Conservation (phyloP, 1,284 basidiomycete genomes). For the Puccinia polysora region DNA sequence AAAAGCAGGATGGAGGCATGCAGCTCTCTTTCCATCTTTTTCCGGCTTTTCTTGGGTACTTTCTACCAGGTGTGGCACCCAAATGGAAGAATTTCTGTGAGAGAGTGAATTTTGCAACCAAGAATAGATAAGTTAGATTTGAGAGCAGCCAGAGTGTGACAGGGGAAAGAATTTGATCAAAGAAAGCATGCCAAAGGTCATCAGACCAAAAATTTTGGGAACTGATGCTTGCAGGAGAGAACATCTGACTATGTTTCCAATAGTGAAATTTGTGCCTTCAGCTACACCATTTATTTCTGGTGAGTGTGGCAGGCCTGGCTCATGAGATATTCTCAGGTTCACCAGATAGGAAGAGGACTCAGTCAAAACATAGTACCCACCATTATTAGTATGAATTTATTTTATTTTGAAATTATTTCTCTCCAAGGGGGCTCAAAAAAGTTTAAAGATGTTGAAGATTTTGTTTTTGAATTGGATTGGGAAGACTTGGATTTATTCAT, state of each 20-base stretch:
- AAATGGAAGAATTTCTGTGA: neutral
- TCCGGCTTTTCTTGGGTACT: neutral
- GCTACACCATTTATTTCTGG: neutral
- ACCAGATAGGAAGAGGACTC: neutral
- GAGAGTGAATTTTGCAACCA: neutral
- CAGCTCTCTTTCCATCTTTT: neutral
- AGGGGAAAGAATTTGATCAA: neutral
- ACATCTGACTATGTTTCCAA: neutral
- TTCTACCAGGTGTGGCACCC: neutral
- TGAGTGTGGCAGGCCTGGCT: neutral
- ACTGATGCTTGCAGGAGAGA: neutral
- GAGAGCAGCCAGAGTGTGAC: neutral
- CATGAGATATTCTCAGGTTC: neutral
- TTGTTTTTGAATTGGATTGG: too few relatives aligned
- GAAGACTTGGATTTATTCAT: too few relatives aligned
- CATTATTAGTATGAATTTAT: too few relatives aligned
- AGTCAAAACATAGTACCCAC: too few relatives aligned
- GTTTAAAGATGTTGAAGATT: too few relatives aligned
- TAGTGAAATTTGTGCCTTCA: neutral
- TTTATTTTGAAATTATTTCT: too few relatives aligned
- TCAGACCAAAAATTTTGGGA: neutral
- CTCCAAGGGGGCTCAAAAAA: too few relatives aligned
- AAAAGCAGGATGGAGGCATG: neutral
- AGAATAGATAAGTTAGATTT: neutral
- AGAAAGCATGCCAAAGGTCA: neutral